phyloP scores from a whole-genome alignment of 495 filamentous ascomycete species.

The Eremomyces bilateralis region DNA sequence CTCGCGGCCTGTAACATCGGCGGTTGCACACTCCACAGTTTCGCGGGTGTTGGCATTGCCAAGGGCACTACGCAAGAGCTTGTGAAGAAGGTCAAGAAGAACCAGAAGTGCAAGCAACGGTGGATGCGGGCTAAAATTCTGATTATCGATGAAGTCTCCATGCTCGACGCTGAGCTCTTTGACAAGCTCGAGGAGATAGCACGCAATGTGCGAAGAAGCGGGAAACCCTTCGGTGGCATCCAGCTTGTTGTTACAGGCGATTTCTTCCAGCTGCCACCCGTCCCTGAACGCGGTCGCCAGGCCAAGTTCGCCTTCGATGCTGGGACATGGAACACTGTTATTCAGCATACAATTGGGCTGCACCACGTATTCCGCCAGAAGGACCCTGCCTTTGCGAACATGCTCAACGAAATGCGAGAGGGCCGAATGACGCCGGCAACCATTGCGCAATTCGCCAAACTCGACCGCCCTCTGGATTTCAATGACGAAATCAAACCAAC shows the following conservation, averaged over 20 bases:
- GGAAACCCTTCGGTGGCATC: constrained; percentile 83
- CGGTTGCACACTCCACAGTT: constrained; percentile 89
- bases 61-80: constrained; percentile 68
- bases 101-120: constrained; percentile 64
- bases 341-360: constrained; percentile 86
- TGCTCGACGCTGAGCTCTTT: constrained; percentile 94
- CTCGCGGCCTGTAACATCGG: constrained; percentile 93
- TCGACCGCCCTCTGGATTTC: constrained; percentile 47
- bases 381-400: constrained; percentile 75
- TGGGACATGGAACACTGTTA: constrained; percentile 70
- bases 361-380: constrained; percentile 92
- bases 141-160: constrained; percentile 88
- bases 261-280: constrained; percentile 91
- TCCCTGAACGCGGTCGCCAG: constrained; percentile 53
- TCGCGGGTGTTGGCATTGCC: constrained; percentile 82
- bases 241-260: constrained; percentile 91
- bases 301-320: constrained; percentile 87
- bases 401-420: constrained; percentile 94
- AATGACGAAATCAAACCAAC: constrained; percentile 69
- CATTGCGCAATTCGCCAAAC: constrained; percentile 42
- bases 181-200: constrained; percentile 88
- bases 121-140: constrained; percentile 78
- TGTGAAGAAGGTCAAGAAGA: constrained; percentile 78
- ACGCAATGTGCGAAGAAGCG: constrained; percentile 62
- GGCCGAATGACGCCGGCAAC: constrained; percentile 54